Percentiles rank a stretch among this genome's conserved stretches.
phyloP scores from a whole-genome alignment of 805 yeast genomes.

The Candida vaughaniae region DNA sequence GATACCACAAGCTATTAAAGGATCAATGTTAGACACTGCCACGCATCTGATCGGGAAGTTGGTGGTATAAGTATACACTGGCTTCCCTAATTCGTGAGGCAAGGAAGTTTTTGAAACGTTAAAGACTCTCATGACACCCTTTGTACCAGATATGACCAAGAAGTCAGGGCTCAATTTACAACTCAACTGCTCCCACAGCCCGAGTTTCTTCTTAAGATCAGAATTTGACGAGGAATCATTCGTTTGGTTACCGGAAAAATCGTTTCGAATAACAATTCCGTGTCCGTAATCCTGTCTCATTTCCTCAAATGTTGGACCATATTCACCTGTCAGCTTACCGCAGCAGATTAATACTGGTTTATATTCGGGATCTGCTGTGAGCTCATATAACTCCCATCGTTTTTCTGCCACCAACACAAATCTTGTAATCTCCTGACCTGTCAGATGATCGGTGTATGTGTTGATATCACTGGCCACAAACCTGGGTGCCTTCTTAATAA shows the following conservation, averaged over 20 bases:
- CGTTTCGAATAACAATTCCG: constrained; percentile 29
- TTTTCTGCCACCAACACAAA: constrained; percentile 66
- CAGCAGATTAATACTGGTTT: constrained; percentile 60
- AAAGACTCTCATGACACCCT: constrained; percentile 67
- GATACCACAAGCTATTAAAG: constrained; percentile 73
- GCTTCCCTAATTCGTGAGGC: constrained; percentile 49
- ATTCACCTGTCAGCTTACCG: constrained; percentile 70
- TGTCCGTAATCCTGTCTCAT: constrained; percentile 25
- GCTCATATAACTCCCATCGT: constrained; percentile 72
- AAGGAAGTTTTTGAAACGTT: constrained; percentile 40
- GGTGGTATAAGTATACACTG: constrained; percentile 66
- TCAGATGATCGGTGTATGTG: constrained; percentile 25
- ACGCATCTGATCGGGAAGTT: constrained; percentile 78
- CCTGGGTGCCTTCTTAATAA: constrained; percentile 25
- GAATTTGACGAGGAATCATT: constrained; percentile 16
- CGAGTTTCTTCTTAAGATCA: constrained; percentile 33
- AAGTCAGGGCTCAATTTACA: constrained; percentile 60
- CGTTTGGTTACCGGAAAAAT: constrained; percentile 18
- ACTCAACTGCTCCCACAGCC: constrained; percentile 58
- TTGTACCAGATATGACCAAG: constrained; percentile 68
- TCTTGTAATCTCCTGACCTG: constrained; percentile 58
- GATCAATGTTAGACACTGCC: constrained; percentile 64
- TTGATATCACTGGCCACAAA: constrained; percentile 31
- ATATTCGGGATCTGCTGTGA: constrained; percentile 22
- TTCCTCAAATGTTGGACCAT: constrained; percentile 50